phyloP scores from a whole-genome alignment of 768 basidiomycete species.

The Gloeopeniophorella convolvens region DNA sequence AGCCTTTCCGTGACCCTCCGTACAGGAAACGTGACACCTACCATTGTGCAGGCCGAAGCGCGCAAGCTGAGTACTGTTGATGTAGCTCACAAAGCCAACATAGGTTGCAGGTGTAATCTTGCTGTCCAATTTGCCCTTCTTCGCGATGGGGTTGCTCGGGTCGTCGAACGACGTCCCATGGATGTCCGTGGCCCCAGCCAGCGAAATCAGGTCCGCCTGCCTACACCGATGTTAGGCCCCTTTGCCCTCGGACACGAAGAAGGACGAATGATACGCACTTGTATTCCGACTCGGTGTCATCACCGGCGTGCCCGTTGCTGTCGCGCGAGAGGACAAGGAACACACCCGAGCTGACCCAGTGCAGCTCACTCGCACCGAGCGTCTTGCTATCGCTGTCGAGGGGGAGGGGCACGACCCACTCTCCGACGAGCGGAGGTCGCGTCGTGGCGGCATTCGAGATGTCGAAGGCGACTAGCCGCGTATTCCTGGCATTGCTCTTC shows the following conservation, averaged over 20 bases:
- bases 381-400: constrained; percentile 46
- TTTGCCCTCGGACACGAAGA: too few relatives aligned
- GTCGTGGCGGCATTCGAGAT: constrained; percentile 30
- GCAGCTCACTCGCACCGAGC: constrained; percentile 47
- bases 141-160: constrained; percentile 45
- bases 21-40: constrained; percentile 21
- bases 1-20: neutral
- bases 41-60: constrained; percentile 62
- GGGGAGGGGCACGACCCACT: constrained; percentile 56
- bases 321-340: constrained; percentile 59
- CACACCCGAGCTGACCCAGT: constrained; percentile 44
- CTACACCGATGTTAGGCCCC: constrained; percentile 27
- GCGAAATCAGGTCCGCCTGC: constrained; percentile 54
- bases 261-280: constrained; percentile 40
- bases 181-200: constrained; percentile 54
- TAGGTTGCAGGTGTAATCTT: constrained; percentile 48
- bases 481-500: constrained; percentile 43
- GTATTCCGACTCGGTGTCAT: constrained; percentile 42
- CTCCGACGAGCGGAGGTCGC: constrained; percentile 40
- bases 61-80: constrained; percentile 47
- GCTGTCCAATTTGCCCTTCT: constrained; percentile 39
- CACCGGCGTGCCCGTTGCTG: constrained; percentile 51
- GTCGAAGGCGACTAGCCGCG: constrained; percentile 52
- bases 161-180: constrained; percentile 48
- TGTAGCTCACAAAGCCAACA: constrained; percentile 47